Evolutionary conservation across 805 yeast species (phyloP).

Genomic region (Candida xyloterini): DNA sequence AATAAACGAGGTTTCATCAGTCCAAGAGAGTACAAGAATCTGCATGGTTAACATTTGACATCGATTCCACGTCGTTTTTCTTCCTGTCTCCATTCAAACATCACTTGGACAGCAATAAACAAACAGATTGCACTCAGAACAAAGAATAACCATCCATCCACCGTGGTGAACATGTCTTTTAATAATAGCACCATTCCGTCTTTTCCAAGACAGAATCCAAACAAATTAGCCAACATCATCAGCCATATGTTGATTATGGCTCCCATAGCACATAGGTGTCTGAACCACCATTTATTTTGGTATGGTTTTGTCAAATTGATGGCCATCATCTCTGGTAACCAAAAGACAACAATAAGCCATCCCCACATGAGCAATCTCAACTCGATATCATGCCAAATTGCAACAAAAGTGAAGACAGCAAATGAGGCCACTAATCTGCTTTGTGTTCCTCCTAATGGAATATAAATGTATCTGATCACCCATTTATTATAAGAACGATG

Average conservation of each 20-base stretch:
- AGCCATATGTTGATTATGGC: conserved; percentile 90
- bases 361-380: conserved; percentile 90
- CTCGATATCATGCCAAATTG: conserved; percentile 97
- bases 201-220: conserved; percentile 90
- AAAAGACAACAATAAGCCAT: conserved; percentile 83
- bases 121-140: conserved; percentile 59
- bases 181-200: conserved; percentile 76
- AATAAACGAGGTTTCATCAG: conserved; percentile 44
- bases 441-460: conserved; percentile 84
- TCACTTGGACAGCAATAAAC: conserved; percentile 84
- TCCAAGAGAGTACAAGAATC: conserved; percentile 76
- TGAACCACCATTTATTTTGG: conserved; percentile 56
- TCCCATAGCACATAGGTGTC: conserved; percentile 82
- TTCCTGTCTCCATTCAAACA: conserved; percentile 88
- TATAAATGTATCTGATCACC: conserved; percentile 83
- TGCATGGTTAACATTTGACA: conserved; percentile 62
- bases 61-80: conserved; percentile 83
- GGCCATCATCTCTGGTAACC: conserved; percentile 79
- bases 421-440: conserved; percentile 73
- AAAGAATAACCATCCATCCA: conserved; percentile 63
- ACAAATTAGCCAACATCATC: conserved; percentile 96
- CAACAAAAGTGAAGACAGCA: conserved; percentile 91
- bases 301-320: conserved; percentile 40
- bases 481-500: conserved; percentile 91
- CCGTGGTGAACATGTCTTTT: conserved; percentile 67